phyloP scores from a whole-genome alignment of 2,329 filamentous ascomycete species.

The Paradendryphiella salina region DNA sequence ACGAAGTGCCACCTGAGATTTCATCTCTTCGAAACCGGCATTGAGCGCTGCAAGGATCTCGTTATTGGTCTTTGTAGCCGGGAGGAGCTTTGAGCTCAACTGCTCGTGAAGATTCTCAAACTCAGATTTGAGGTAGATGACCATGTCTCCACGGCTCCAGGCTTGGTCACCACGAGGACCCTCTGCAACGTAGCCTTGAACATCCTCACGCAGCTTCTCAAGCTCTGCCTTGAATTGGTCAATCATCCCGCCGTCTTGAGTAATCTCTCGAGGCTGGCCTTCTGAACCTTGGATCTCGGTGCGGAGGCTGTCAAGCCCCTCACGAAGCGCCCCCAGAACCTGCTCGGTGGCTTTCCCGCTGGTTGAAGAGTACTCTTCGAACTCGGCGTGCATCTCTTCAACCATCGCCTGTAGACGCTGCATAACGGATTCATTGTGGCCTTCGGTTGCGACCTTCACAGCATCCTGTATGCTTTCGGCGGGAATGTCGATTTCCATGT shows the following conservation, averaged over 20 bases:
- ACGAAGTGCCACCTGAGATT: slow-evolving; percentile 46
- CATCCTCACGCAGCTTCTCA: slow-evolving; percentile 64
- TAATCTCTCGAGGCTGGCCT: slow-evolving; percentile 68
- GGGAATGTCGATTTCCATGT: slow-evolving; percentile 53
- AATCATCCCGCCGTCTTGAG: slow-evolving; percentile 77
- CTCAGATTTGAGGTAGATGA: slow-evolving; percentile 58
- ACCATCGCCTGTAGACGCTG: slow-evolving; percentile 62
- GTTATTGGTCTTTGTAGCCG: slow-evolving; percentile 39
- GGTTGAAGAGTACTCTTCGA: slow-evolving; percentile 78
- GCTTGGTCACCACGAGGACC: slow-evolving; percentile 50
- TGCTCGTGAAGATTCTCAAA: slow-evolving; percentile 65
- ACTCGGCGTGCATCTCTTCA: slow-evolving; percentile 64
- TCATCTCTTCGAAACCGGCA: slow-evolving; percentile 48
- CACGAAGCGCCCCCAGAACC: slow-evolving; percentile 82
- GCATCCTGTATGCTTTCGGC: slow-evolving; percentile 60
- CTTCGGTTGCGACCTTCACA: slow-evolving; percentile 59
- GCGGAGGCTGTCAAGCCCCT: slow-evolving; percentile 80
- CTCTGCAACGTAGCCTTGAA: slow-evolving; percentile 57
- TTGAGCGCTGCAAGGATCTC: slow-evolving; percentile 48
- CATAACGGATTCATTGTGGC: slow-evolving; percentile 63
- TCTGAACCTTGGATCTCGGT: slow-evolving; percentile 80
- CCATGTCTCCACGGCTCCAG: slow-evolving; percentile 50
- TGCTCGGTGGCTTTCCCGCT: slow-evolving; percentile 84
- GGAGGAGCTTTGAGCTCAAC: slow-evolving; percentile 54
- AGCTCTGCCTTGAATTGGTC: slow-evolving; percentile 67